Base-by-base conservation (phyloP, 805 yeast genomes). In the Suhomyces sp. region DNA sequence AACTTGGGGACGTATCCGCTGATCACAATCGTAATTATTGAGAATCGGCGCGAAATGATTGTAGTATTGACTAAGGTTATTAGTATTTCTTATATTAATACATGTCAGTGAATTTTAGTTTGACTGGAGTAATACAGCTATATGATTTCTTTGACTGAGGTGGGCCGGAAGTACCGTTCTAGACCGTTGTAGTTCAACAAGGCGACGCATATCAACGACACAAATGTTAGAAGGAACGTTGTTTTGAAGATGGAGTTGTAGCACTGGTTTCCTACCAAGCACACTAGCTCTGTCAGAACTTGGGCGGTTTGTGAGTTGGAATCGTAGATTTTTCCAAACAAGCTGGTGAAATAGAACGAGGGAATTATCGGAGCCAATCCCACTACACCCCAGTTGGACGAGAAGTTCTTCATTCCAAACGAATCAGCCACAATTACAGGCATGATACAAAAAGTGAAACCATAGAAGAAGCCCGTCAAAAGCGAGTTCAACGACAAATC, bases 371-470 rank as follows among this genome's bases (percentile, higher is more conserved):
- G 92, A 0, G 91, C 82, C 48, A 85, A 61, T 9, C 85, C 83
- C 20, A 86, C 77, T 33, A 84, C 62, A 0, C 96, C 96, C 89
- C 91, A 87, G 60, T 86, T 86, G 57, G 79, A 82, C 6, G 88
- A 80, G 59, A 87, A 86, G 48, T 79, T 75, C 15, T 72, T 72
- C 72, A 88, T 79, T 2, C 94, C 94, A 68, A 86, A 87, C 8
- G 78, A 67, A 57, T 88, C 93, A 15, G 89, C 80, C n/a, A 86
- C 78, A 19, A 88, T 80, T n/a, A 87, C 82, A 4, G 96, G 94
- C 67, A 81, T 79, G 7, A 86, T 75, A 47, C 92, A 87, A 68
- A 86, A 86, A 20, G 84, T 76, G 55, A 83, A 79, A 0, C 96
- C 96, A 67, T 88, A 88, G 39, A 85, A 86, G 35, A 84, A 71